Conservation (phyloP, 2,329 filamentous ascomycete species). For the Colletotrichum cordylinicola region DNA sequence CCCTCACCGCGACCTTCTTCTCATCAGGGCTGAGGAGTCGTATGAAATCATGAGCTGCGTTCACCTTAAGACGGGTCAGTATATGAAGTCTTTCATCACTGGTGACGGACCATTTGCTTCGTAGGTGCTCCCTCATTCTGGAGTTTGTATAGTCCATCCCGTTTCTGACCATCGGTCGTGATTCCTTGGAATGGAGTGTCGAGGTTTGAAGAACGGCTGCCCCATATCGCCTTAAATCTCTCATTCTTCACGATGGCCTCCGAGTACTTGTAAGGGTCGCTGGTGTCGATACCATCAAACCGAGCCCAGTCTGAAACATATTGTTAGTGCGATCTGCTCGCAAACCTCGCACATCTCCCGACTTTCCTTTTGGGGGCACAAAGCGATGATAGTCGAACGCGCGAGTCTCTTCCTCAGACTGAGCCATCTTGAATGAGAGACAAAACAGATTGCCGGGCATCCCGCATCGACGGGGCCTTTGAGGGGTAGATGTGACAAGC, state of each 20-base stretch:
- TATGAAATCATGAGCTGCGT: not conserved
- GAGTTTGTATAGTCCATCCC: not conserved
- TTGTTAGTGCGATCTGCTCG: not conserved
- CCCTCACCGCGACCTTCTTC: not conserved
- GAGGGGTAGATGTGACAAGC: not conserved
- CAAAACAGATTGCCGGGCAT: not conserved
- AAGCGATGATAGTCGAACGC: not conserved
- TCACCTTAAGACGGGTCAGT: not conserved
- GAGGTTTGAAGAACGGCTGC: not conserved
- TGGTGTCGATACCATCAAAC: not conserved
- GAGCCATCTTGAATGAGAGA: not conserved
- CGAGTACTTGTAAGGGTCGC: not conserved
- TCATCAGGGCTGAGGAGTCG: not conserved
- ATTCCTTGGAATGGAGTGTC: not conserved
- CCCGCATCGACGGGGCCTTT: not conserved
- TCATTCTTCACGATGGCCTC: not conserved
- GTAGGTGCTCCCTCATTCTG: not conserved
- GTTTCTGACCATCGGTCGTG: not conserved
- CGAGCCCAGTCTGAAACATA: not conserved
- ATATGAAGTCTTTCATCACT: not conserved
- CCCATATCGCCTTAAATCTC: not conserved
- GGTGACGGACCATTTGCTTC: not conserved
- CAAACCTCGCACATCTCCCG: not conserved
- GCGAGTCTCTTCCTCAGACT: not conserved
- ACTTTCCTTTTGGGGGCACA: not conserved